phyloP scores from a whole-genome alignment of 108 stramenopile genomes.

The Pseudonitzschia delicatissima region DNA sequence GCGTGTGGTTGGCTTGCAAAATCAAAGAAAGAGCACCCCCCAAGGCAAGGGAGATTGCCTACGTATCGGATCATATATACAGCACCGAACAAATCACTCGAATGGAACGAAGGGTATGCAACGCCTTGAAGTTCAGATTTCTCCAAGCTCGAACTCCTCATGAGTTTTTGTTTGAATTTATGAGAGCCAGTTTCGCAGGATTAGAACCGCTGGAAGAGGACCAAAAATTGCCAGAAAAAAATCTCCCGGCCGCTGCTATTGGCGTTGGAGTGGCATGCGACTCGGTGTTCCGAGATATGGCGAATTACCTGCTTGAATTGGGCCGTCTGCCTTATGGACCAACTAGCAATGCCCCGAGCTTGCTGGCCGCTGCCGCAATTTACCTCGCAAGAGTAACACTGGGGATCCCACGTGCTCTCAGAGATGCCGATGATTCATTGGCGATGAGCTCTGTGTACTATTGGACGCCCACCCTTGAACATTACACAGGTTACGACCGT shows the following conservation, averaged over 20 bases:
- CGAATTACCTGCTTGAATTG: conserved; percentile 72
- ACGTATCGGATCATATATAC: conserved; percentile 75
- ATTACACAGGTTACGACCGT: conserved; percentile 61
- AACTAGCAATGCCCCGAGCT: conserved; percentile 41
- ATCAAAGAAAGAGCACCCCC: conserved; percentile 59
- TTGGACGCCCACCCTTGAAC: conserved; percentile 63
- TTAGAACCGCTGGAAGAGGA: conserved; percentile 8
- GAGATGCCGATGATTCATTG: background rate
- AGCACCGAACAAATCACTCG: conserved; percentile 47
- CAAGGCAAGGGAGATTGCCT: conserved; percentile 54
- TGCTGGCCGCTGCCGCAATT: conserved; percentile 73
- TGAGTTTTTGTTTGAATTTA: conserved; percentile 49
- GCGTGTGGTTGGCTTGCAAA: conserved; percentile 80
- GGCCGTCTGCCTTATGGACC: conserved; percentile 64
- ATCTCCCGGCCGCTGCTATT: background rate
- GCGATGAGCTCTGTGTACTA: conserved; percentile 6
- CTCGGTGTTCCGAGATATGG: conserved; percentile 45
- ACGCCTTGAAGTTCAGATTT: conserved; percentile 51
- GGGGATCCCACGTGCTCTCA: conserved; percentile 34
- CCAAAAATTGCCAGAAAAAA: background rate
- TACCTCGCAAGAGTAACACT: conserved; percentile 76
- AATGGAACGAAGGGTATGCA: conserved; percentile 68
- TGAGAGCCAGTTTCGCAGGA: conserved; percentile 60
- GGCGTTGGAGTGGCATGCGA: background rate
- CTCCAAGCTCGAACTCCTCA: conserved; percentile 48